Conservation (phyloP, 805 yeast genomes). For the Saccharomyces eubayanus region DNA sequence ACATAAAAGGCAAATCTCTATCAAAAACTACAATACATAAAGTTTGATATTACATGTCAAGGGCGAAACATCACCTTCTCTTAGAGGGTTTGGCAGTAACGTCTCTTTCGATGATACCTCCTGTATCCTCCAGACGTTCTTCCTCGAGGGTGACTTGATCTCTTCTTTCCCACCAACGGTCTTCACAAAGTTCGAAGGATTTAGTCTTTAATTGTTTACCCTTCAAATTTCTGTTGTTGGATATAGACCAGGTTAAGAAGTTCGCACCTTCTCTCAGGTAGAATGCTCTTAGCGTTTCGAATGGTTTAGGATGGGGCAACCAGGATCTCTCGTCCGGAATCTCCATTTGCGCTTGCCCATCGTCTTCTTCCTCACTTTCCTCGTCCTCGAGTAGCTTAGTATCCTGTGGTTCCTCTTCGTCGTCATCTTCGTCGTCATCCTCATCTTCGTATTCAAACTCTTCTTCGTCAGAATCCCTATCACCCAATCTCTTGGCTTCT, state of each 20-base stretch:
- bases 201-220: slow-evolving; percentile 85
- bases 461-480: slow-evolving; percentile 52
- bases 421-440: slow-evolving; percentile 59
- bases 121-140: slow-evolving; percentile 84
- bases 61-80: slow-evolving; percentile 31
- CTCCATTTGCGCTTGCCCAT: slow-evolving; percentile 52
- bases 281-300: slow-evolving; percentile 75
- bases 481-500: slow-evolving; percentile 43
- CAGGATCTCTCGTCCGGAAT: slow-evolving; percentile 91
- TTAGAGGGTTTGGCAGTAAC: slow-evolving; percentile 41
- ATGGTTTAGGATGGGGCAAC: slow-evolving; percentile 95
- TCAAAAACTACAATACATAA: background rate
- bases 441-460: slow-evolving; percentile 64
- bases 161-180: slow-evolving; percentile 98
- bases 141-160: slow-evolving; percentile 84
- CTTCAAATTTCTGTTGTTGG: slow-evolving; percentile 73
- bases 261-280: slow-evolving; percentile 79
- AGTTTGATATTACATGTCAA: background rate
- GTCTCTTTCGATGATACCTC: slow-evolving; percentile 75
- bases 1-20: background rate
- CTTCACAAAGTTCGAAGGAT: slow-evolving; percentile 85
- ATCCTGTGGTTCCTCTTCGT: slow-evolving; percentile 42
- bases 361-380: slow-evolving; percentile 61
- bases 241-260: slow-evolving; percentile 88
- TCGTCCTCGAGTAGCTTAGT: slow-evolving; percentile 40